Evolutionary conservation across 768 basidiomycete species (phyloP).

Genomic region (Pulveroboletus ravenelii): DNA sequence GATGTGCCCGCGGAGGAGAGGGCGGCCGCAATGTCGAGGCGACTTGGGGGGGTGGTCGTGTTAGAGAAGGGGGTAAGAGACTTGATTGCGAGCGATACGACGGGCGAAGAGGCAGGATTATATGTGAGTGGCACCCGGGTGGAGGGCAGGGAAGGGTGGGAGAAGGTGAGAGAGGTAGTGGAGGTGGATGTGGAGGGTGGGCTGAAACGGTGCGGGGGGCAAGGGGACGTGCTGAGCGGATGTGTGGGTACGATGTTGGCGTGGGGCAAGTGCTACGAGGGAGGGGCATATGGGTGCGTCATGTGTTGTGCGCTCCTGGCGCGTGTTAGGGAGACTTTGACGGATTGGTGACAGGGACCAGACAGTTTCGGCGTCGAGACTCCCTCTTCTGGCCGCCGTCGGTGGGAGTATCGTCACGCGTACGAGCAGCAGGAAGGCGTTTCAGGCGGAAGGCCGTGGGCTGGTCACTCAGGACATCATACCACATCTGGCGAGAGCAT

Average conservation of each 20-base stretch:
- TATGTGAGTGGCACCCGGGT: constrained; percentile 41
- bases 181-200: constrained; percentile 73
- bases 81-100: constrained; percentile 75
- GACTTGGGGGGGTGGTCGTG: constrained; percentile 83
- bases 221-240: constrained; percentile 92
- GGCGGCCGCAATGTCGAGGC: constrained; percentile 68
- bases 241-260: constrained; percentile 85
- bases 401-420: constrained; percentile 89
- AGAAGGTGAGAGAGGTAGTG: constrained; percentile 53
- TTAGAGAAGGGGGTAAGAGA: constrained; percentile 85
- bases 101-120: constrained; percentile 46
- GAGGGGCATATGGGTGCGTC: constrained; percentile 69
- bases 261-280: constrained; percentile 93
- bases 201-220: constrained; percentile 89
- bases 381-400: constrained; percentile 81
- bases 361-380: constrained; percentile 50
- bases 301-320: background rate
- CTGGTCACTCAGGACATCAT: constrained; percentile 82
- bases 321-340: background rate
- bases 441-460: constrained; percentile 67
- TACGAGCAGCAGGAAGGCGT: constrained; percentile 73
- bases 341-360: constrained; percentile 40
- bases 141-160: no score
- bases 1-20: constrained; percentile 37
- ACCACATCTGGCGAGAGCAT: constrained; percentile 59